A percentile compares a stretch with the other conserved stretches of the same genome.
phyloP scores from a whole-genome alignment of 2,329 filamentous ascomycete species.

The Sordariomycetes sp. region DNA sequence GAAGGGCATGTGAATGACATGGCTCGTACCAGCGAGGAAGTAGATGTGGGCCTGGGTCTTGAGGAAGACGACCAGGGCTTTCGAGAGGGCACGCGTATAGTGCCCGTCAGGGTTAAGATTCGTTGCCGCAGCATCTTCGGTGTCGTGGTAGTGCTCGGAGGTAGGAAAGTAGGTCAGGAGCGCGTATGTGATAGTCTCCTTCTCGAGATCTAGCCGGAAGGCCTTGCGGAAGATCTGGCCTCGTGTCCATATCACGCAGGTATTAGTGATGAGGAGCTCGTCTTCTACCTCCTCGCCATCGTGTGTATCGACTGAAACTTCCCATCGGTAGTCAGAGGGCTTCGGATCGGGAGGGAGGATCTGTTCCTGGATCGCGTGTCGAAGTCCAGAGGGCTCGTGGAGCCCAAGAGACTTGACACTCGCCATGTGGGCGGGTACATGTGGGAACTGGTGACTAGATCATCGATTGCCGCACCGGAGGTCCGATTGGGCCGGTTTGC shows the following conservation, averaged over 20 bases:
- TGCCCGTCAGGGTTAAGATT: conserved; percentile 6
- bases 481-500: background rate
- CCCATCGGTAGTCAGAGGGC: conserved; percentile 61
- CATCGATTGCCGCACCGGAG: background rate
- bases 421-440: conserved; percentile 51
- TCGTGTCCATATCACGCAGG: conserved; percentile 78
- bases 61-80: conserved; percentile 79
- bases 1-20: conserved; percentile 88
- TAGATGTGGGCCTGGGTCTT: conserved; percentile 89
- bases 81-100: conserved; percentile 24
- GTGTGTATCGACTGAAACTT: conserved; percentile 34
- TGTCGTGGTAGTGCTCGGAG: conserved; percentile 23
- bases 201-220: conserved; percentile 77
- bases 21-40: conserved; percentile 75
- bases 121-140: conserved; percentile 3
- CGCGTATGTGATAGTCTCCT: conserved; percentile 75
- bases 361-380: conserved; percentile 70
- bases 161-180: conserved; percentile 70
- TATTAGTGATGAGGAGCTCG: conserved; percentile 64
- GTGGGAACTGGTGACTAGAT: background rate
- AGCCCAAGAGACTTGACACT: conserved; percentile 81
- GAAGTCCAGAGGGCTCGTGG: conserved; percentile 74
- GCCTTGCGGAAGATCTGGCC: conserved; percentile 74
- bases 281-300: conserved; percentile 45
- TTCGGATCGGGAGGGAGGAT: conserved; percentile 57